Evolutionary conservation across 352 stramenopile species (phyloP).

Genomic region (Globisporangium viniferum): DNA sequence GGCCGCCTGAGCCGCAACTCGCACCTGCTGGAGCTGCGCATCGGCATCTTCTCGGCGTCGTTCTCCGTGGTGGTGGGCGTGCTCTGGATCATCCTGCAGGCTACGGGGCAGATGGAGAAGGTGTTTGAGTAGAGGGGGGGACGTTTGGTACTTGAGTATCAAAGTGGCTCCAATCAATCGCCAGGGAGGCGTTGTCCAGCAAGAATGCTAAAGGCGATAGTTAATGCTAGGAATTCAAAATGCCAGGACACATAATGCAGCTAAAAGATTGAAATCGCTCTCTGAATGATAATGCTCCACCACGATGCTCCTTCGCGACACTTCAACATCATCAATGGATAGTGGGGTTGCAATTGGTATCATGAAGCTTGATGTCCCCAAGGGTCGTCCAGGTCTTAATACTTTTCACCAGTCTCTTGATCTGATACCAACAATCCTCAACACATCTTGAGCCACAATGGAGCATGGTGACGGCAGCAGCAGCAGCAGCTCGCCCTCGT

Average conservation of each 20-base stretch:
- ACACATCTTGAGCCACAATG: slow-evolving; percentile 3
- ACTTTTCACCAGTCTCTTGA: neutral
- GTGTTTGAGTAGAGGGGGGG: slow-evolving; percentile 49
- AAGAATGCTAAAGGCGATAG: neutral
- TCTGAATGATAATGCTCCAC: neutral
- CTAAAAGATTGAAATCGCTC: neutral
- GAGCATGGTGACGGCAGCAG: neutral
- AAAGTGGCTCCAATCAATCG: neutral
- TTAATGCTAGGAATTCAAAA: neutral
- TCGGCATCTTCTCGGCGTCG: slow-evolving; percentile 68
- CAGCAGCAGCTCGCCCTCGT: neutral
- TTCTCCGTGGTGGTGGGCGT: slow-evolving; percentile 76
- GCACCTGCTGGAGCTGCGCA: slow-evolving; percentile 51
- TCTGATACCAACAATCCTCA: neutral
- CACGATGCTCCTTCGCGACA: too few species aligned
- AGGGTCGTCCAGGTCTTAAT: neutral
- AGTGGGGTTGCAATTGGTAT: neutral
- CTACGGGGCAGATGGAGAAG: slow-evolving; percentile 61
- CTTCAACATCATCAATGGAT: neutral
- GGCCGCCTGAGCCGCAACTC: slow-evolving; percentile 53
- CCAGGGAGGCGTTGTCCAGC: neutral
- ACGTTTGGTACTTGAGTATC: neutral
- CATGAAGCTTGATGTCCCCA: neutral
- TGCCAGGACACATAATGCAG: neutral
- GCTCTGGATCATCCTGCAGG: slow-evolving; percentile 71